A percentile compares a stretch with the other conserved stretches of the same genome.
Evolutionary conservation across 139 green algal genomes (phyloP).

Genomic region (Medakamo hakoo): DNA sequence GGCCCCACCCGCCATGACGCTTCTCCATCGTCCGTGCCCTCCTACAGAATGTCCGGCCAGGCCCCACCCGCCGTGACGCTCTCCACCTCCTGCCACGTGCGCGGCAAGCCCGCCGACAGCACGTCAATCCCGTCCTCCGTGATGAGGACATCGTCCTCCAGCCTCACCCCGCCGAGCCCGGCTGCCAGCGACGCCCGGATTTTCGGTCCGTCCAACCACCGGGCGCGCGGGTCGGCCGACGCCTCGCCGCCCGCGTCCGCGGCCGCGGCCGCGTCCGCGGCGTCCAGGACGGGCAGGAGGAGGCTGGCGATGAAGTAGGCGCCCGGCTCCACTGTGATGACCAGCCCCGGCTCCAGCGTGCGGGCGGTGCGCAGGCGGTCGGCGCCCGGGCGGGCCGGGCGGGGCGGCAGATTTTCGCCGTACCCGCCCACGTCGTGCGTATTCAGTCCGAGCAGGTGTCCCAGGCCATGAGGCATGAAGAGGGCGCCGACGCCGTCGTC

Average conservation of each 20-base stretch:
- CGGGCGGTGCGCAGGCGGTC: constrained; percentile 41
- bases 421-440: constrained; percentile 90
- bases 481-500: constrained; percentile 45
- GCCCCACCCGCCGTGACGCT: constrained; percentile 61
- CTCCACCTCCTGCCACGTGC: constrained; percentile 62
- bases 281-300: constrained; percentile 30
- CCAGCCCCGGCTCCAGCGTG: constrained; percentile 57
- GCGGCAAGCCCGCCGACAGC: constrained; percentile 62
- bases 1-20: too few species aligned
- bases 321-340: constrained; percentile 71
- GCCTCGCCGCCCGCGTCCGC: constrained; percentile 11
- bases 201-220: neutral
- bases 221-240: constrained; percentile 8
- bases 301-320: constrained; percentile 76
- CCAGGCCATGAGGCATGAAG: constrained; percentile 90
- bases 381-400: constrained; percentile 24
- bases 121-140: constrained; percentile 37
- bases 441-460: constrained; percentile 78
- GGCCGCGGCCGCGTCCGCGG: constrained; percentile 14
- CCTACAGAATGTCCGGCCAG: too few species aligned
- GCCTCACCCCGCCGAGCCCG: constrained; percentile 34
- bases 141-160: constrained; percentile 83
- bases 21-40: too few species aligned
- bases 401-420: constrained; percentile 3
- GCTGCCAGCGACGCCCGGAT: too few species aligned